Evolutionary conservation across 768 basidiomycete species (phyloP).

Genomic region (Tubosaeta sp.): DNA sequence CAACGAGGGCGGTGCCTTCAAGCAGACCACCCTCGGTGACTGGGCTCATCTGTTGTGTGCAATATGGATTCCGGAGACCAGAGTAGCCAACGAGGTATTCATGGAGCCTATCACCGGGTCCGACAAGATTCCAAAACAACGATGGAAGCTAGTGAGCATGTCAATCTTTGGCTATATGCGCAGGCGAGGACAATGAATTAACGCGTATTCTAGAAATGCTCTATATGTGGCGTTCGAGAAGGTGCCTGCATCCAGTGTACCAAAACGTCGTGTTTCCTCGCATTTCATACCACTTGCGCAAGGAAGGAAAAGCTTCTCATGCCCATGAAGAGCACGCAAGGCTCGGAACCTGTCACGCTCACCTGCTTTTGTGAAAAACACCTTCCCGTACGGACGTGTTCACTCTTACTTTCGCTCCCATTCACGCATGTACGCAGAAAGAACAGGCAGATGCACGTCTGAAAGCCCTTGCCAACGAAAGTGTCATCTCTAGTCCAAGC

Average conservation of each 20-base stretch:
- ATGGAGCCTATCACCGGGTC: slow-evolving; percentile 97
- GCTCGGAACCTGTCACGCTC: slow-evolving; percentile 66
- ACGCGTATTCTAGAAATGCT: slow-evolving; percentile 47
- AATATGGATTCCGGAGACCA: slow-evolving; percentile 95
- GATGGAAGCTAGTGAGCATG: slow-evolving; percentile 86
- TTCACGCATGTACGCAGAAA: slow-evolving; percentile 37
- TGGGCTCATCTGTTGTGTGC: slow-evolving; percentile 98
- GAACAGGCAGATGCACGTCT: slow-evolving; percentile 67
- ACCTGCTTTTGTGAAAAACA: slow-evolving; percentile 89
- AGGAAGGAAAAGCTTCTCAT: slow-evolving; percentile 78
- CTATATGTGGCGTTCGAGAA: slow-evolving; percentile 51
- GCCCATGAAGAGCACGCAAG: slow-evolving; percentile 82
- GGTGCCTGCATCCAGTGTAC: slow-evolving; percentile 98
- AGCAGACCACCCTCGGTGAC: slow-evolving; percentile 86
- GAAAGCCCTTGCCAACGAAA: slow-evolving; percentile 45
- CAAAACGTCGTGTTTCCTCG: slow-evolving; percentile 83
- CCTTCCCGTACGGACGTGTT: slow-evolving; percentile 60
- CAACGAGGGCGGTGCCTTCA: slow-evolving; percentile 96
- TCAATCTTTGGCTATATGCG: neutral
- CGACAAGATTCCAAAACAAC: slow-evolving; percentile 79
- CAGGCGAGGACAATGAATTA: neutral
- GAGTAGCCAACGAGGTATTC: slow-evolving; percentile 89
- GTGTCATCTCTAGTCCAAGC: slow-evolving; percentile 37
- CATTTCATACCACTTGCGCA: slow-evolving; percentile 95
- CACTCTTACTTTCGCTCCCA: neutral